Conservation (phyloP, 2,329 filamentous ascomycete genomes). For the Paecilomyces dactylethromorphus region DNA sequence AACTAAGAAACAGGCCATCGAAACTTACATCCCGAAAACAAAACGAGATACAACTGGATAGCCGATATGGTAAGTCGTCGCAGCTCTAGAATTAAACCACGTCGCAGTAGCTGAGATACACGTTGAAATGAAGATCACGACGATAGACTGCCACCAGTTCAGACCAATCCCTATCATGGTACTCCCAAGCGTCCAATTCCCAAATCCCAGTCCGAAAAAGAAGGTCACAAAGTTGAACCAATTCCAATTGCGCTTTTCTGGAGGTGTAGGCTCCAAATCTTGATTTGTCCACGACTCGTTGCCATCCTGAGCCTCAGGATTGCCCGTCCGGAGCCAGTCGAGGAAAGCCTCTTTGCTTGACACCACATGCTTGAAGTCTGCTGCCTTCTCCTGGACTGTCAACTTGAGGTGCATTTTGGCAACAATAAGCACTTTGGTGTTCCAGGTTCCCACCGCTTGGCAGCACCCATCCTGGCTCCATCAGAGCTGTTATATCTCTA, state of each 20-base stretch:
- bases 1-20: background rate
- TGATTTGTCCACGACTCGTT: background rate
- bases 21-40: slow-evolving; percentile 33
- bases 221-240: slow-evolving; percentile 37
- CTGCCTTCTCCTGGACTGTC: background rate
- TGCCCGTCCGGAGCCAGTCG: background rate
- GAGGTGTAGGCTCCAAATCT: slow-evolving; percentile 25
- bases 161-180: slow-evolving; percentile 38
- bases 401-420: background rate
- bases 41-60: slow-evolving; percentile 34
- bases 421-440: background rate
- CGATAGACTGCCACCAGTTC: slow-evolving; percentile 40
- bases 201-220: slow-evolving; percentile 34
- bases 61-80: slow-evolving; percentile 37
- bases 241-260: slow-evolving; percentile 32
- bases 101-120: slow-evolving; percentile 37
- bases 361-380: background rate
- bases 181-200: slow-evolving; percentile 37
- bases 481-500: background rate
- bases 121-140: slow-evolving; percentile 40
- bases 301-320: background rate
- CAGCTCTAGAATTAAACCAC: slow-evolving; percentile 40
- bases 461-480: background rate
- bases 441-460: background rate
- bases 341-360: background rate